phyloP scores from a whole-genome alignment of 2,329 filamentous ascomycete genomes.

The Aureobasidium mangrovei region DNA sequence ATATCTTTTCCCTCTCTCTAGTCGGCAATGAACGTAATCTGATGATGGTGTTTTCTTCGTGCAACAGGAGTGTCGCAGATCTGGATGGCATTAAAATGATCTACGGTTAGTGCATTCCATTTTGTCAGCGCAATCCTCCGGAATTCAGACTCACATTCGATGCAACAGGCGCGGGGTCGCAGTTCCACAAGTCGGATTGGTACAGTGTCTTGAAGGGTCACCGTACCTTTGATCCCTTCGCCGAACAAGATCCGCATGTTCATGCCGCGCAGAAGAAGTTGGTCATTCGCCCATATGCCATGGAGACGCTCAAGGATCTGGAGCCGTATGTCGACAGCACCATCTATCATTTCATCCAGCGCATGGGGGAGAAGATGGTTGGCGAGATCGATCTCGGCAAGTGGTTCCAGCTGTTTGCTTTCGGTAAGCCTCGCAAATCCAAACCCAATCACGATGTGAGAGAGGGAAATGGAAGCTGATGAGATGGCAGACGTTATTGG shows the following conservation, averaged over 20 bases:
- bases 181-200: slow-evolving; percentile 29
- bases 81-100: slow-evolving; percentile 6
- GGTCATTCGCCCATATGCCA: slow-evolving; percentile 24
- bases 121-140: not conserved
- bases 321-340: slow-evolving; percentile 33
- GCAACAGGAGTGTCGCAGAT: slow-evolving; percentile 2
- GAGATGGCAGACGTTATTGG: slow-evolving; percentile 31
- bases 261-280: slow-evolving; percentile 24
- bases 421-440: slow-evolving; percentile 21
- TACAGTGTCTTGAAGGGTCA: slow-evolving; percentile 28
- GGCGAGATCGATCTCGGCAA: slow-evolving; percentile 26
- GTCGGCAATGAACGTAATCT: too few relatives aligned
- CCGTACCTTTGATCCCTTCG: slow-evolving; percentile 28
- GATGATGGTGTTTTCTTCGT: not conserved
- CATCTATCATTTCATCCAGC: slow-evolving; percentile 27
- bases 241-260: slow-evolving; percentile 24
- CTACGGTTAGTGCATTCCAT: not conserved
- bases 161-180: slow-evolving; percentile 24
- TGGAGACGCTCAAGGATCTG: slow-evolving; percentile 29
- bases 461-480: not conserved
- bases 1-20: not conserved
- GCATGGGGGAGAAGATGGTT: slow-evolving; percentile 23
- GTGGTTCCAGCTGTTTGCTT: slow-evolving; percentile 34
- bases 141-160: not conserved
- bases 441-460: not conserved